Evolutionary conservation across 129 eudicot species (phyloP).

Genomic region (Erigeron canadensis): DNA sequence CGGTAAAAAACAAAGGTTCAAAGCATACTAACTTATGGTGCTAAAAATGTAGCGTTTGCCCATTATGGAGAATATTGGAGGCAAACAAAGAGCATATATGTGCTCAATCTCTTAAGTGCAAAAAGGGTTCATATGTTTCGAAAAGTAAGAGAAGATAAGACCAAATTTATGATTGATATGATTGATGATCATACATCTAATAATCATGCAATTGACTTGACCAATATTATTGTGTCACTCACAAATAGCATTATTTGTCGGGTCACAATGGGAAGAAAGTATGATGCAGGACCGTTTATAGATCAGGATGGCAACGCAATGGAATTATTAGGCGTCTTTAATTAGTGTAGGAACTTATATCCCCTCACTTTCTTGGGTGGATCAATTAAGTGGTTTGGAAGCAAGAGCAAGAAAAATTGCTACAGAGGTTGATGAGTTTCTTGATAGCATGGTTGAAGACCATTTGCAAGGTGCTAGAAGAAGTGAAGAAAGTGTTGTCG

Average conservation of each 20-base stretch:
- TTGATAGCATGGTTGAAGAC: slow-evolving; percentile 28
- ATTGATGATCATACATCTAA: slow-evolving; percentile 4
- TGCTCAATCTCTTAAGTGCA: slow-evolving; percentile 25
- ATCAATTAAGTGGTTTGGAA: slow-evolving; percentile 27
- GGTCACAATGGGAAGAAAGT: slow-evolving; percentile 31
- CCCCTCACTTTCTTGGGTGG: slow-evolving; percentile 36
- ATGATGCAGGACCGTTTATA: slow-evolving; percentile 7
- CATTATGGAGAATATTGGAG: slow-evolving; percentile 43
- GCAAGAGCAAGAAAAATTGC: slow-evolving; percentile 12
- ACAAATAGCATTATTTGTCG: slow-evolving; percentile 30
- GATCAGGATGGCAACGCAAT: slow-evolving; percentile 4
- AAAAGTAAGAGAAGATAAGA: slow-evolving; percentile 34
- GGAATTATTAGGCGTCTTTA: slow-evolving; percentile 19
- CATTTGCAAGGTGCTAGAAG: neutral
- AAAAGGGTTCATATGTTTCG: slow-evolving; percentile 14
- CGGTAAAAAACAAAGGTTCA: slow-evolving; percentile 15
- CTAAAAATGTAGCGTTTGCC: slow-evolving; percentile 17
- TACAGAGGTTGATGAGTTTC: slow-evolving; percentile 20
- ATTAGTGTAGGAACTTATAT: slow-evolving; percentile 31
- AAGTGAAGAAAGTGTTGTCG: neutral
- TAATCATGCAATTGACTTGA: slow-evolving; percentile 21
- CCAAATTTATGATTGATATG: slow-evolving; percentile 19
- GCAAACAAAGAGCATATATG: slow-evolving; percentile 25
- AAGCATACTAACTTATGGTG: slow-evolving; percentile 11
- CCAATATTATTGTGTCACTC: slow-evolving; percentile 5